Evolutionary conservation across 768 basidiomycete species (phyloP).

Genomic region (Phlebiopsis flavidoalba): DNA sequence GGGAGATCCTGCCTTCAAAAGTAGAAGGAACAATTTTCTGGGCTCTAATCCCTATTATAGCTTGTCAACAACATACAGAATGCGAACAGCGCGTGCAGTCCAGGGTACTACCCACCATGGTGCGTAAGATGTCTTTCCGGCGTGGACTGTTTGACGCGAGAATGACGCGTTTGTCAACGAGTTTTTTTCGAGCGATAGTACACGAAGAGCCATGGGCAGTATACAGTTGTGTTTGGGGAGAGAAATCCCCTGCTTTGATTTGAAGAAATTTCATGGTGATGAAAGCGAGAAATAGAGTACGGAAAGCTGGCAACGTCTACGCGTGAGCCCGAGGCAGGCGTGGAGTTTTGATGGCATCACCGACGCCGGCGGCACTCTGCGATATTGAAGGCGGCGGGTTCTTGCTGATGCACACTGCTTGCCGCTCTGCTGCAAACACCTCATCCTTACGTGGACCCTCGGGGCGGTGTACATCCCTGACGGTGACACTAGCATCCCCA

Average conservation of each 20-base stretch:
- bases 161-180: conserved; percentile 72
- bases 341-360: conserved; percentile 1
- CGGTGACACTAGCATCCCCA: too few relatives aligned
- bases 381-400: not conserved
- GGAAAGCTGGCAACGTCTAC: not conserved
- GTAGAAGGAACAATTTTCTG: conserved; percentile 70
- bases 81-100: not conserved
- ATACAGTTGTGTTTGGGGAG: conserved; percentile 42
- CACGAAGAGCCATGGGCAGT: conserved; percentile 57
- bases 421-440: not conserved
- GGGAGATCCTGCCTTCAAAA: conserved; percentile 79
- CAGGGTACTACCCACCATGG: conserved; percentile 51
- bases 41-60: conserved; percentile 48
- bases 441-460: not conserved
- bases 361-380: not conserved
- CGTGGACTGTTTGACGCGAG: conserved; percentile 87
- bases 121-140: conserved; percentile 75
- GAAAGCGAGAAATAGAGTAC: not conserved
- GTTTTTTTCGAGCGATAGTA: conserved; percentile 64
- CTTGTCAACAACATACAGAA: conserved; percentile 1
- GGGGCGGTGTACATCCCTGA: not conserved
- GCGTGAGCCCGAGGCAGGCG: not conserved
- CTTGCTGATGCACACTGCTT: not conserved
- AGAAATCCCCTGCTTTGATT: conserved; percentile 14
- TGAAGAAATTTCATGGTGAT: conserved; percentile 20